Percentiles rank a stretch among this genome's conserved stretches.
phyloP scores from a whole-genome alignment of 306 rosid species.

The Prunus mume region DNA sequence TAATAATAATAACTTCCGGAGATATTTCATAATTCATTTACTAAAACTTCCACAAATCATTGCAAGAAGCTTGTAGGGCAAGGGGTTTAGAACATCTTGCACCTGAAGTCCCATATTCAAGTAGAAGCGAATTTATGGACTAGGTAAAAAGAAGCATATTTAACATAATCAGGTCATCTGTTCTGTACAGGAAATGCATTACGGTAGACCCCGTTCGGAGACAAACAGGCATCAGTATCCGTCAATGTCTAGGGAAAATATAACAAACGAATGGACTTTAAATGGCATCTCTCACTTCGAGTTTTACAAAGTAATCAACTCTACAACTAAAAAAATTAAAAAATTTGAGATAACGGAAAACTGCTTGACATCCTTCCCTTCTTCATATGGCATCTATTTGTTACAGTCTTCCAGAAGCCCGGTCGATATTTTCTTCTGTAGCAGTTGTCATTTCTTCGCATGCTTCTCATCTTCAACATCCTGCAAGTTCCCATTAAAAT shows the following conservation, averaged over 20 bases:
- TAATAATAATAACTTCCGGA: too few relatives aligned
- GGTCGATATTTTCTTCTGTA: slow-evolving; percentile 15
- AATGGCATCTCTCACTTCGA: slow-evolving; percentile 24
- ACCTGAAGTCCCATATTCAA: too few relatives aligned
- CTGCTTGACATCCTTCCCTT: neutral
- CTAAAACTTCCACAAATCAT: too few relatives aligned
- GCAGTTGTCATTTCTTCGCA: slow-evolving; percentile 37
- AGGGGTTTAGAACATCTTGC: too few relatives aligned
- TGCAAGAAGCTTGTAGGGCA: too few relatives aligned
- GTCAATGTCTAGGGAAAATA: slow-evolving; percentile 25
- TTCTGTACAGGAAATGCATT: slow-evolving; percentile 58
- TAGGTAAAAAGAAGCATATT: slow-evolving; percentile 16
- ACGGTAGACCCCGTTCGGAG: slow-evolving; percentile 8
- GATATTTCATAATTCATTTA: too few relatives aligned
- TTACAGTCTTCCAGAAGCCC: slow-evolving; percentile 16
- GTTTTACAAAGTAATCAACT: slow-evolving; percentile 21
- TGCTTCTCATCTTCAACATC: slow-evolving; percentile 87
- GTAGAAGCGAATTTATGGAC: neutral
- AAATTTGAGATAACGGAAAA: slow-evolving; percentile 17
- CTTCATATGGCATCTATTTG: neutral
- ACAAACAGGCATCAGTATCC: slow-evolving; percentile 7
- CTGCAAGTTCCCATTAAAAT: slow-evolving; percentile 39
- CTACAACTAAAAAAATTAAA: slow-evolving; percentile 21
- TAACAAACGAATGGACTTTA: slow-evolving; percentile 34
- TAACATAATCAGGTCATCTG: slow-evolving; percentile 37